phyloP scores from a whole-genome alignment of 1,284 basidiomycete genomes.

The Trichosporon sp. region DNA sequence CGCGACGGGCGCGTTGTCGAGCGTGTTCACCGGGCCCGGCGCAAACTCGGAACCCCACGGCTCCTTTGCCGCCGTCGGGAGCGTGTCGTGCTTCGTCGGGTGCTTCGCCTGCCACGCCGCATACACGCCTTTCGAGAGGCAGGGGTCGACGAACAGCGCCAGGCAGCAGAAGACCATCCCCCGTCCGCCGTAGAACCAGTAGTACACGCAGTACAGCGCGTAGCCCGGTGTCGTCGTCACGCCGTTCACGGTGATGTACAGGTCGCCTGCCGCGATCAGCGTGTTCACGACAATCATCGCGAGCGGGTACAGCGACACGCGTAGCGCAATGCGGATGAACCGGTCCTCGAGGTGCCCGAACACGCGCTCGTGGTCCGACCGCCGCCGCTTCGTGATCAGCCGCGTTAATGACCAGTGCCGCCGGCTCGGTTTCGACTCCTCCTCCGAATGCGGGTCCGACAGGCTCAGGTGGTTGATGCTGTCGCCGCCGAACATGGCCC shows the following conservation, averaged over 20 bases:
- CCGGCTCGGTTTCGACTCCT: conserved; percentile 25
- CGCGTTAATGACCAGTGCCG: conserved; percentile 2
- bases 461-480: conserved; percentile 21
- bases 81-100: not conserved
- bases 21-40: no score
- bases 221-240: conserved; percentile 9
- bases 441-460: conserved; percentile 18
- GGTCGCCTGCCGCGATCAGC: conserved; percentile 25
- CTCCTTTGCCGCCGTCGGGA: not conserved
- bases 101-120: conserved; percentile 10
- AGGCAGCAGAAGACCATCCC: conserved; percentile 18
- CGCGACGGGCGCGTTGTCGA: not conserved
- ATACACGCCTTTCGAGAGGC: conserved; percentile 11
- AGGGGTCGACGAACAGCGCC: conserved; percentile 19
- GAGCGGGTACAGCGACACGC: conserved; percentile 28
- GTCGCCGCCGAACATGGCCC: conserved; percentile 26
- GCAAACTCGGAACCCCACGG: not conserved
- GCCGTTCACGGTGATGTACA: conserved; percentile 18
- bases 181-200: conserved; percentile 21
- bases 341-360: conserved; percentile 21
- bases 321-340: conserved; percentile 24
- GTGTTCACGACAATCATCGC: conserved; percentile 27
- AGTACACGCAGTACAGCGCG: conserved; percentile 22
- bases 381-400: conserved; percentile 8
- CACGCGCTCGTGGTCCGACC: conserved; percentile 4